Evolutionary conservation across 2,329 filamentous ascomycete genomes (phyloP).

Genomic region (Cladosporium sp.): DNA sequence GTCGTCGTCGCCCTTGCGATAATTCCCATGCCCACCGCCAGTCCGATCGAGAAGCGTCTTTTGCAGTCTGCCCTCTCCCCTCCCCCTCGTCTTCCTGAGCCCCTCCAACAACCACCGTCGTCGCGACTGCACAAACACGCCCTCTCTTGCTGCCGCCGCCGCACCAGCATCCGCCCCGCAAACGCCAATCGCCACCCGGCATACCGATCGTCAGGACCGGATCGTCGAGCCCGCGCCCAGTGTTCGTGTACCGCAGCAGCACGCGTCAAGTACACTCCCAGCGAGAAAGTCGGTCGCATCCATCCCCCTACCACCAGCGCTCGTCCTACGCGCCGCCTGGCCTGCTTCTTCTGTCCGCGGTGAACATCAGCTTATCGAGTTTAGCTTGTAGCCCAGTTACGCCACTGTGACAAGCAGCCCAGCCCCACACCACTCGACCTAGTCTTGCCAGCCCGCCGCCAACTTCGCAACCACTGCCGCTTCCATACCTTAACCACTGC

Average conservation of each 20-base stretch:
- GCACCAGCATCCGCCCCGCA: not conserved
- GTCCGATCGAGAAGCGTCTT: not conserved
- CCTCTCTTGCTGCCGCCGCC: not conserved
- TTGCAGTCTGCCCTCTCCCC: not conserved
- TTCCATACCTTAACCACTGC: not conserved
- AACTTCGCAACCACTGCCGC: not conserved
- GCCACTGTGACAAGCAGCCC: slow-evolving; percentile 1
- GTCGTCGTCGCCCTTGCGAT: not conserved
- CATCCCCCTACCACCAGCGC: not conserved
- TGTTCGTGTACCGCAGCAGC: not conserved
- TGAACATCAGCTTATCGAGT: slow-evolving; percentile 5
- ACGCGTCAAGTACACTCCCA: not conserved
- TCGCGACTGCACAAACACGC: not conserved
- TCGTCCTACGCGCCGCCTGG: not conserved
- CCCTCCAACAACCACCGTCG: not conserved
- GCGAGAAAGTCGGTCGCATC: not conserved
- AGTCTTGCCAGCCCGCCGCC: not conserved
- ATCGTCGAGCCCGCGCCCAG: not conserved
- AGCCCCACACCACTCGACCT: slow-evolving; percentile 10
- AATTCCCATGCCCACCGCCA: not conserved
- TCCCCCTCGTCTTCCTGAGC: not conserved
- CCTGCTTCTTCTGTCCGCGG: not conserved
- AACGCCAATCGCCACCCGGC: slow-evolving; percentile 1
- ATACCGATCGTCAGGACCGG: slow-evolving; percentile 8
- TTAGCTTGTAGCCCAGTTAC: not conserved